Evolutionary conservation across 1,284 basidiomycete genomes (phyloP), one percentile per base, ranked within the genome.

Genomic region (Leccinum huronense): DNA sequence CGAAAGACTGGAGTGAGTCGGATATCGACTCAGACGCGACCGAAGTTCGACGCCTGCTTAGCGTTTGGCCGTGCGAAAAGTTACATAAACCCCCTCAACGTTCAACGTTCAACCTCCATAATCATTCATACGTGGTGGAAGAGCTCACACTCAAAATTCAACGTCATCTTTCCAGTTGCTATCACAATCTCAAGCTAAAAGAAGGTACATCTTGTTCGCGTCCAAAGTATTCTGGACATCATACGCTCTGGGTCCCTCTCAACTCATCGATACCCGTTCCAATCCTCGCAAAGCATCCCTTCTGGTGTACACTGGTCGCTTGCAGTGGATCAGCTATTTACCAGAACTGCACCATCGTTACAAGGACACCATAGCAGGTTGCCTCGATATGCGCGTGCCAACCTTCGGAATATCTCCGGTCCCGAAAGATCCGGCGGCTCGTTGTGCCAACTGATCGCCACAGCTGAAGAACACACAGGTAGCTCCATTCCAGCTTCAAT

Each of bases 401-500:
- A 23, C 0, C 1, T 7, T n/a, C 34, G 1, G 10, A 51, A 30
- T 3, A 27, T 9, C 9, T 10, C 56, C 11, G 33, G 45, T 42
- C 51, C 51, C 2, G 14, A 27, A 2, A 23, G 23, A 13, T 51
- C 48, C 3, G 48, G 48, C 48, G 48, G 23, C 48, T 11, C 60
- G 7, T 59, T 61, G 16, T 27, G 27, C 31, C 57, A 62, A n/a
- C 42, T 73, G 0, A 67, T 72, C 3, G 14, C 38, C 2, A 60
- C 34, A 2, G 62, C 62, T 10, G 59, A 56, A 7, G 33, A 42
- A 5, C 62, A 63, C 5, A 55, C 69, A 8, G 23, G 51, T 4
- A 3, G 56, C 62, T n/a, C 14, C 33, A 30, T 75, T 73, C 8
- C 70, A 71, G 8, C 30, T 9, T 7, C 42, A 40, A 13, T 76